These are phyloP conservation scores for Hypericum perforatum DNA, from an alignment of 345 rosid species.

Conservation along the genomic window DNA sequence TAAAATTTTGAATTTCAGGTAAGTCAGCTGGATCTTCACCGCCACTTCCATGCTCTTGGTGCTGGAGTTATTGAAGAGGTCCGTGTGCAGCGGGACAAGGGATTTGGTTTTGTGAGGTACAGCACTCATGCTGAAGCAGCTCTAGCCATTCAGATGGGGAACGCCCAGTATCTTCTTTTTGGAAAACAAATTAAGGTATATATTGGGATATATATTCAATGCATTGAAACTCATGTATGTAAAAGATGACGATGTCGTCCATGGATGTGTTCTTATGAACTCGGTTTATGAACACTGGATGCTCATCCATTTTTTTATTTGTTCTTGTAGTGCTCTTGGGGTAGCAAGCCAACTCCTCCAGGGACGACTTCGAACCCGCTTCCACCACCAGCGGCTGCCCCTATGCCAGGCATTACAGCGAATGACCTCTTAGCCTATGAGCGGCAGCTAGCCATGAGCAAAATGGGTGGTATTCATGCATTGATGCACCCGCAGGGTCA, in stretches of 20 bases:
- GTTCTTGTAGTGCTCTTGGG: slow-evolving; percentile 78
- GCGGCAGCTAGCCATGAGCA: slow-evolving; percentile 65
- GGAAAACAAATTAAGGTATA: slow-evolving; percentile 88
- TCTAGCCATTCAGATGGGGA: slow-evolving; percentile 87
- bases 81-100: slow-evolving; percentile 88
- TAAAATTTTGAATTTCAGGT: slow-evolving; percentile 33
- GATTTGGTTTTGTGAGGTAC: slow-evolving; percentile 93
- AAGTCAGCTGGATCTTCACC: slow-evolving; percentile 81
- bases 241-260: neutral
- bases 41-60: slow-evolving; percentile 79
- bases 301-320: neutral
- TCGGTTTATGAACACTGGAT: neutral
- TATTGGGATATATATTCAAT: slow-evolving; percentile 48
- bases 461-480: slow-evolving; percentile 75
- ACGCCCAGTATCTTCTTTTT: slow-evolving; percentile 57
- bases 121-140: slow-evolving; percentile 84
- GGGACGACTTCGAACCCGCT: slow-evolving; percentile 90
- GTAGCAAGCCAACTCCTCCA: slow-evolving; percentile 82
- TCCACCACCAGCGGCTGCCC: slow-evolving; percentile 70
- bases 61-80: slow-evolving; percentile 96
- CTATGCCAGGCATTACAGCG: slow-evolving; percentile 62
- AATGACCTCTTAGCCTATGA: slow-evolving; percentile 68
- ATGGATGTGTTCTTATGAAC: neutral
- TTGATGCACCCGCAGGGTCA: slow-evolving; percentile 80
- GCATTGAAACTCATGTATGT: neutral